Percentiles rank a stretch among this genome's conserved stretches.
These are phyloP conservation scores for Phytomonas francai DNA, from an alignment of 208 protist species.

Conservation along the genomic window DNA sequence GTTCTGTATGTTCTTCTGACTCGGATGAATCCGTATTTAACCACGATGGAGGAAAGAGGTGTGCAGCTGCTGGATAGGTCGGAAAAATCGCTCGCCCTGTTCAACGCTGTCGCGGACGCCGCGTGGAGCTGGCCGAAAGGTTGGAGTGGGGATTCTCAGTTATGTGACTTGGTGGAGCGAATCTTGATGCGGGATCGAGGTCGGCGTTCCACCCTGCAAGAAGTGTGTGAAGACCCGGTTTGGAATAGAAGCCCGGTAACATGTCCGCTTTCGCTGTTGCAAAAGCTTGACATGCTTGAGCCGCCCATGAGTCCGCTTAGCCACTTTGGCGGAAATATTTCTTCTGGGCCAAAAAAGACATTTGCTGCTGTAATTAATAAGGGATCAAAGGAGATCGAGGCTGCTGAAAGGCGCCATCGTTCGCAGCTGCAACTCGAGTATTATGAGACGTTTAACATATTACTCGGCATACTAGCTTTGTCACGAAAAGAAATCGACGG, in stretches of 20 bases:
- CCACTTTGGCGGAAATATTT: conserved; percentile 39
- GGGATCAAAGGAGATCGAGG: conserved; percentile 29
- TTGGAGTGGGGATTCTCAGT: conserved; percentile 48
- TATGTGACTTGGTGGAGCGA: conserved; percentile 57
- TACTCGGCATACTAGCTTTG: conserved; percentile 31
- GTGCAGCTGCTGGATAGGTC: conserved; percentile 49
- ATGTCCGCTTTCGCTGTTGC: conserved; percentile 65
- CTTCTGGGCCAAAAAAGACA: conserved; percentile 22
- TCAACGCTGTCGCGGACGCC: conserved; percentile 63
- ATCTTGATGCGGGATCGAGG: conserved; percentile 44
- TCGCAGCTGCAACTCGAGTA: conserved; percentile 56
- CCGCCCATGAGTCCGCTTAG: conserved; percentile 22
- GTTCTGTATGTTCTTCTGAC: conserved; percentile 83
- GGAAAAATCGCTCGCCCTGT: conserved; percentile 64
- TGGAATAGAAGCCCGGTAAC: conserved; percentile 78
- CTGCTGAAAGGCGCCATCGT: conserved; percentile 47
- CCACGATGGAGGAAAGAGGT: conserved; percentile 51
- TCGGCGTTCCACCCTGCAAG: conserved; percentile 51
- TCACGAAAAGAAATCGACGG: conserved; percentile 25
- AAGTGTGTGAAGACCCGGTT: conserved; percentile 66
- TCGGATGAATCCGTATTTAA: conserved; percentile 78
- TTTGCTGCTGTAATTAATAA: conserved; percentile 33
- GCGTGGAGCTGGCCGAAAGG: conserved; percentile 71
- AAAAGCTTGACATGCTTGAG: conserved; percentile 74
- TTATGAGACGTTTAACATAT: conserved; percentile 38